phyloP scores from a whole-genome alignment of 2,329 filamentous ascomycete species.

The Hypoxylon sp. region DNA sequence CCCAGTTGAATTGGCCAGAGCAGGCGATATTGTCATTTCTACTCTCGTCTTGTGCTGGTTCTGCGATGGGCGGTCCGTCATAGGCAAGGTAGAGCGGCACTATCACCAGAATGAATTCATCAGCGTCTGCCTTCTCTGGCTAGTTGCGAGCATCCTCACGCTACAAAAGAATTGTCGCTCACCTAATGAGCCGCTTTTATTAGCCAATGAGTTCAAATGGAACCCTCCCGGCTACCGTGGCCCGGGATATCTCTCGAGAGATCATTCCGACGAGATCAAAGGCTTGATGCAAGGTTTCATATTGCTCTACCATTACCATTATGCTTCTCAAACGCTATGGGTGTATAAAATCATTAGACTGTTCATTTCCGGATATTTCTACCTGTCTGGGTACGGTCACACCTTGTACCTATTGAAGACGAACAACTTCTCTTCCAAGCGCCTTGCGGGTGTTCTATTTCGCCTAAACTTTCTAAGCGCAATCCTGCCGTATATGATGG shows the following conservation, averaged over 20 bases:
- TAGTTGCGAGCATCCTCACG: conserved; percentile 42
- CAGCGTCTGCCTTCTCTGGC: conserved; percentile 48
- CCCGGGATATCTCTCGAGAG: conserved; percentile 64
- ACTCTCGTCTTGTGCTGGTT: conserved; percentile 63
- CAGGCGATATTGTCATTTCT: conserved; percentile 44
- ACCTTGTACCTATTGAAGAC: conserved; percentile 70
- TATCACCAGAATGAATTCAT: conserved; percentile 55
- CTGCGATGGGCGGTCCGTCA: conserved; percentile 68
- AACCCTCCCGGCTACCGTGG: conserved; percentile 43
- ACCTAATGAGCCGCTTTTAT: conserved; percentile 30
- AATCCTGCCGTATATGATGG: conserved; percentile 69
- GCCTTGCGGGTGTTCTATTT: conserved; percentile 67
- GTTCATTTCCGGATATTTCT: conserved; percentile 71
- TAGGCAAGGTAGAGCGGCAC: conserved; percentile 67
- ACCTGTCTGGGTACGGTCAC: conserved; percentile 74
- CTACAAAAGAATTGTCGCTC: conserved; percentile 20
- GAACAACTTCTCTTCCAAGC: conserved; percentile 69
- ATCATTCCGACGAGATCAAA: conserved; percentile 76
- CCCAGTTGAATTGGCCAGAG: conserved; percentile 22
- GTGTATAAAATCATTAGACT: conserved; percentile 70
- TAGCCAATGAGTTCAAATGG: conserved; percentile 31
- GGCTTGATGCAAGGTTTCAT: conserved; percentile 74
- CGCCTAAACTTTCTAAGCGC: conserved; percentile 71
- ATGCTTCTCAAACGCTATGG: conserved; percentile 64
- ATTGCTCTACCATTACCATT: conserved; percentile 71